Evolutionary conservation across 1,139 yeast species (phyloP).

Genomic region (Saccharomycopsis phalli): DNA sequence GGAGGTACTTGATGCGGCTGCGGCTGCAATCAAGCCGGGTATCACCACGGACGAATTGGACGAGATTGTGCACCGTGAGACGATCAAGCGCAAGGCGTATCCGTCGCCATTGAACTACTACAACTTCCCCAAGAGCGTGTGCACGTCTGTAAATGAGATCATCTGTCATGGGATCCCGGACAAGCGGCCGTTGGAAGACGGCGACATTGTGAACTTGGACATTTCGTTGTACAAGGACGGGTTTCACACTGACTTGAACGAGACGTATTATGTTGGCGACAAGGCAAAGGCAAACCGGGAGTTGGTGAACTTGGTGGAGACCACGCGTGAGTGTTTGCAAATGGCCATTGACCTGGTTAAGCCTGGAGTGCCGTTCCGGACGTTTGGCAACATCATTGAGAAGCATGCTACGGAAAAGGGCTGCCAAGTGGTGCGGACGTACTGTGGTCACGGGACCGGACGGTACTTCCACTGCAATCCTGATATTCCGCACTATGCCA

Average conservation of each 20-base stretch:
- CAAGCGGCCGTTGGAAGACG: conserved; percentile 74
- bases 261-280: conserved; percentile 94
- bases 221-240: conserved; percentile 81
- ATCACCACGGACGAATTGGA: conserved; percentile 92
- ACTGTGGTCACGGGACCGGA: conserved; percentile 93
- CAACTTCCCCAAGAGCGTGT: conserved; percentile 86
- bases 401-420: conserved; percentile 71
- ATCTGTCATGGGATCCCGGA: conserved; percentile 98
- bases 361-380: conserved; percentile 87
- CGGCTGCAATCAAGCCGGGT: conserved; percentile 76
- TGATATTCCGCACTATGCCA: conserved; percentile 87
- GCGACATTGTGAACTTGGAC: conserved; percentile 90
- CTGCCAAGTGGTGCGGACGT: conserved; percentile 82
- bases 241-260: conserved; percentile 89
- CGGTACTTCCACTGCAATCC: conserved; percentile 87
- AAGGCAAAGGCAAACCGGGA: conserved; percentile 70
- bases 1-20: conserved; percentile 82
- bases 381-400: conserved; percentile 83
- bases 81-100: conserved; percentile 81
- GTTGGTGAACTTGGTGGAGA: conserved; percentile 80
- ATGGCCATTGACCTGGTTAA: conserved; percentile 75
- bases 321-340: conserved; percentile 84
- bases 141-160: conserved; percentile 91
- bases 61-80: conserved; percentile 75
- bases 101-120: conserved; percentile 95